A percentile compares a stretch with the other conserved stretches of the same genome.
Evolutionary conservation across 2,329 filamentous ascomycete genomes (phyloP).

Genomic region (Macrophomina phaseolina): DNA sequence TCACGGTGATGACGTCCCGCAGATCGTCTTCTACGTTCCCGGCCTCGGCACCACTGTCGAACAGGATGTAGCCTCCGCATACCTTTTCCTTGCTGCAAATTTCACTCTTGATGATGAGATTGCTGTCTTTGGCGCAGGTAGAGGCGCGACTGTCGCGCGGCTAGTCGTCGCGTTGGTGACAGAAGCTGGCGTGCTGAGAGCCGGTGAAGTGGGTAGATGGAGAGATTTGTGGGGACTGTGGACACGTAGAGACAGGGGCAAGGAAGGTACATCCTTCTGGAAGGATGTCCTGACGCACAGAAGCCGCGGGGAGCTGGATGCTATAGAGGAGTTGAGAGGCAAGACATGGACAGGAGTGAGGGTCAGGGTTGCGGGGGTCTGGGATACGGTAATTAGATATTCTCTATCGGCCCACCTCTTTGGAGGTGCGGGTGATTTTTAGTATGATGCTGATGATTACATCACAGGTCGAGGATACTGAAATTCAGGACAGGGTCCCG

Average conservation of each 20-base stretch:
- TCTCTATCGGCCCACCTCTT: neutral
- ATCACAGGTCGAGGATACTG: neutral
- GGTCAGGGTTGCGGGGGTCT: conserved; percentile 55
- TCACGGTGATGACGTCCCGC: conserved; percentile 45
- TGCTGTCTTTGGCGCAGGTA: conserved; percentile 53
- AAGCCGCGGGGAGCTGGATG: conserved; percentile 2
- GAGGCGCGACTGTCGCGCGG: conserved; percentile 50
- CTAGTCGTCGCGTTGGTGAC: conserved; percentile 51
- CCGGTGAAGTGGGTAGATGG: conserved; percentile 54
- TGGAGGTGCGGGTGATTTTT: neutral
- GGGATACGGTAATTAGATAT: conserved; percentile 47
- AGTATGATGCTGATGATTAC: neutral
- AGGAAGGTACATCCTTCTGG: neutral
- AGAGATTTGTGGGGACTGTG: conserved; percentile 37
- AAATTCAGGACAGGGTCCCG: conserved; percentile 13
- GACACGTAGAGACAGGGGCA: neutral
- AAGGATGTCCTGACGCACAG: neutral
- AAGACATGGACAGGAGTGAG: conserved; percentile 20
- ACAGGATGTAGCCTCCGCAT: conserved; percentile 56
- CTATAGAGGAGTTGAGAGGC: conserved; percentile 15
- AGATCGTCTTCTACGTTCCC: conserved; percentile 58
- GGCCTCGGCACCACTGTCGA: conserved; percentile 55
- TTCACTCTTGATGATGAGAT: conserved; percentile 56
- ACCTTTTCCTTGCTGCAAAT: conserved; percentile 60
- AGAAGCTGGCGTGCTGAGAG: conserved; percentile 54